Conservation (phyloP, 2,329 filamentous ascomycete species). For the Leptographium galeiforme region DNA sequence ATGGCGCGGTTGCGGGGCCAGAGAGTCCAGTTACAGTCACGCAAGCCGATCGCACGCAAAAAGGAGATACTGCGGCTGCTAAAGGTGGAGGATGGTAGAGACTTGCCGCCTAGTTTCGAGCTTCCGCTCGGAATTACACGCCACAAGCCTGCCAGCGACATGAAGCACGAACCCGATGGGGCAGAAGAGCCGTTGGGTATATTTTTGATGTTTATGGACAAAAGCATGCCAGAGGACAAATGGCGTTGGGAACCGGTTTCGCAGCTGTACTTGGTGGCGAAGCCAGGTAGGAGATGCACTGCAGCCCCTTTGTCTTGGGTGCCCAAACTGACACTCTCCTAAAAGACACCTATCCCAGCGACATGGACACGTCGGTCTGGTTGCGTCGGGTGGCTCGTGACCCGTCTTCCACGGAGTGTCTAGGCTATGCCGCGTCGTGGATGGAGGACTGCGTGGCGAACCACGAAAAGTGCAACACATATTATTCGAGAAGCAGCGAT, state of each 20-base stretch:
- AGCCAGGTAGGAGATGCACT: not conserved
- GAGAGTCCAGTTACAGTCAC: no score
- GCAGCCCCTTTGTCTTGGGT: no score
- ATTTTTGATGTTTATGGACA: not conserved
- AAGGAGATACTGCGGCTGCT: not conserved
- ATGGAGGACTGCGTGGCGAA: not conserved
- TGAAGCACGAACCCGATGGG: not conserved
- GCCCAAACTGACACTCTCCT: not conserved
- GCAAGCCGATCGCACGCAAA: not conserved
- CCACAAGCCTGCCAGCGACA: not conserved
- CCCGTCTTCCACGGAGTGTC: not conserved
- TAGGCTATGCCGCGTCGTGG: not conserved
- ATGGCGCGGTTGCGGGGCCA: no score
- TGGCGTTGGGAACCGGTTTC: not conserved
- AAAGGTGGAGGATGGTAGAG: not conserved
- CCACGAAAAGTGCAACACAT: not conserved
- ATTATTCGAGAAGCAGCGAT: not conserved
- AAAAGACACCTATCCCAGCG: not conserved
- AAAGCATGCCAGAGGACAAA: not conserved
- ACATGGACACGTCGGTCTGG: not conserved
- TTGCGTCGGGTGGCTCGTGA: not conserved
- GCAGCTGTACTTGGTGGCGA: not conserved
- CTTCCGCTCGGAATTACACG: not conserved
- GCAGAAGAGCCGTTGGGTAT: not conserved
- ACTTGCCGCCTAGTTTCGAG: not conserved